Conservation (phyloP, 345 rosid genomes). For the Kandelia obovata region DNA sequence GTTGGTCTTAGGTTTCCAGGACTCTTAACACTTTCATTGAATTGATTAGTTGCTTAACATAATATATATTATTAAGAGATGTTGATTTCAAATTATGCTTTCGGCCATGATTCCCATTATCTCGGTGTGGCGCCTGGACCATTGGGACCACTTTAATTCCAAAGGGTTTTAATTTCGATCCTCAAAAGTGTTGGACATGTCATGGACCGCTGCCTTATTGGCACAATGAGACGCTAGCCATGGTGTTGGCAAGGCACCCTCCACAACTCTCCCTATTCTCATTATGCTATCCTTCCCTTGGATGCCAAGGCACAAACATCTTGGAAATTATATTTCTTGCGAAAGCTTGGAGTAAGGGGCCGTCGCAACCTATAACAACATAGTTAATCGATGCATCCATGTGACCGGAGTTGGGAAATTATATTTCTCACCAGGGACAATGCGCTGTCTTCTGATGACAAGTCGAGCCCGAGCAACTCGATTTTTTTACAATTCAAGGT, state of each 20-base stretch:
- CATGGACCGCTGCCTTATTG: conserved; percentile 55
- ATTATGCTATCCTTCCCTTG: conserved; percentile 44
- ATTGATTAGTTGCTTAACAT: too few relatives aligned
- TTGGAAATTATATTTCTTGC: conserved; percentile 48
- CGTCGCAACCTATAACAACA: conserved; percentile 49
- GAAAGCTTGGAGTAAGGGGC: conserved; percentile 53
- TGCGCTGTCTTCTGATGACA: conserved; percentile 47
- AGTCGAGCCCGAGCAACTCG: conserved; percentile 44
- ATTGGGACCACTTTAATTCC: conserved; percentile 48
- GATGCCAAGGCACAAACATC: conserved; percentile 59
- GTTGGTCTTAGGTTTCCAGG: conserved; percentile 36
- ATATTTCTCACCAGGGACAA: conserved; percentile 28
- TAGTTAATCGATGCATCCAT: conserved; percentile 51
- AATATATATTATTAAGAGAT: background rate
- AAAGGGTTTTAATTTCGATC: conserved; percentile 57
- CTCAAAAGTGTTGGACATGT: conserved; percentile 43
- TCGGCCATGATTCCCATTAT: conserved; percentile 38
- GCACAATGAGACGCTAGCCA: conserved; percentile 64
- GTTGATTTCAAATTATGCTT: conserved; percentile 28
- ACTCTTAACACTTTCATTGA: conserved; percentile 38
- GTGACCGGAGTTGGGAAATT: conserved; percentile 38
- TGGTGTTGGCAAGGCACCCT: conserved; percentile 47
- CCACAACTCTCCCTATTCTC: conserved; percentile 55
- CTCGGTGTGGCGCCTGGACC: conserved; percentile 34
- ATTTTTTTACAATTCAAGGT: conserved; percentile 27